Evolutionary conservation across 352 stramenopile genomes (phyloP).

Genomic region (Albugo laibachii): DNA sequence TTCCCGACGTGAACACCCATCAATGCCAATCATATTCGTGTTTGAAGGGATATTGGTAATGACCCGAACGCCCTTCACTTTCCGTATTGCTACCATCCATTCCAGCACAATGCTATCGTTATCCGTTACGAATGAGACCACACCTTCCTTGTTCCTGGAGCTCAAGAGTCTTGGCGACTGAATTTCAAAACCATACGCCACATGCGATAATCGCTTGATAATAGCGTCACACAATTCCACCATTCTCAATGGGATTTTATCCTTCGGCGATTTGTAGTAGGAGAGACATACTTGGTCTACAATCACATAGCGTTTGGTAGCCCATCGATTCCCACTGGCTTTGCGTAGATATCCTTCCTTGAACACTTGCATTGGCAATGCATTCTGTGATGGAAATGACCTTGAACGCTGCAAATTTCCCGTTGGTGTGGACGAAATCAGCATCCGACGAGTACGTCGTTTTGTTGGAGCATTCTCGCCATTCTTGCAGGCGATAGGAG

Average conservation of each 20-base stretch:
- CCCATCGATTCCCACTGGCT: slow-evolving; percentile 59
- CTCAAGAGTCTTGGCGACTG: slow-evolving; percentile 66
- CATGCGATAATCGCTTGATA: slow-evolving; percentile 63
- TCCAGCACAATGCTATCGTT: slow-evolving; percentile 70
- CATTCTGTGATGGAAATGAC: slow-evolving; percentile 3
- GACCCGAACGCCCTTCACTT: slow-evolving; percentile 64
- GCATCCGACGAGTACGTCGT: slow-evolving; percentile 25
- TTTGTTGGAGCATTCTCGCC: slow-evolving; percentile 8
- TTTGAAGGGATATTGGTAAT: slow-evolving; percentile 43
- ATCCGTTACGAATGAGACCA: slow-evolving; percentile 71
- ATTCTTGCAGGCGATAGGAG: background rate
- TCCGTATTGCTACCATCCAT: slow-evolving; percentile 74
- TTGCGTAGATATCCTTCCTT: slow-evolving; percentile 75
- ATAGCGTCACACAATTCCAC: slow-evolving; percentile 62
- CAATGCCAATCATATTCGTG: slow-evolving; percentile 82
- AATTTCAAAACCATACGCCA: slow-evolving; percentile 75
- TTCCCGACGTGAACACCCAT: slow-evolving; percentile 50
- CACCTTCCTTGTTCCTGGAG: slow-evolving; percentile 59
- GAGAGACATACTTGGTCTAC: slow-evolving; percentile 67
- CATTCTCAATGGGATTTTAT: slow-evolving; percentile 71
- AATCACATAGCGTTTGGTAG: slow-evolving; percentile 76
- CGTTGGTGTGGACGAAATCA: slow-evolving; percentile 42
- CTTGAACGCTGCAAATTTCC: slow-evolving; percentile 21
- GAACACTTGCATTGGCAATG: slow-evolving; percentile 49
- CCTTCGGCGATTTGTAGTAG: slow-evolving; percentile 72